Conservation (phyloP, 169 alveolate genomes). For the Cytauxzoon felis region DNA sequence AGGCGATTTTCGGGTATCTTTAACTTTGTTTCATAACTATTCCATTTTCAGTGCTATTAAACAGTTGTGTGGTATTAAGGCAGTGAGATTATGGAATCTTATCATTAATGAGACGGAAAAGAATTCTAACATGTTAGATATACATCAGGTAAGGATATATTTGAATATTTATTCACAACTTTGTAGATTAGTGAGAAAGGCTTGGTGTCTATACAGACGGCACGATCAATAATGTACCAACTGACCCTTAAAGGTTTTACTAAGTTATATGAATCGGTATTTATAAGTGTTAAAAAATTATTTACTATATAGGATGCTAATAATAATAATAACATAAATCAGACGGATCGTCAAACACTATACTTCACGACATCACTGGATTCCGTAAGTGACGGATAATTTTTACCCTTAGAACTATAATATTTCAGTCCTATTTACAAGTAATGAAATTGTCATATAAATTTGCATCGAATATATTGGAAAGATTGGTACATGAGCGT, state of each 20-base stretch:
- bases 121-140: constrained; percentile 21
- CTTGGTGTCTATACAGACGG: constrained; percentile 63
- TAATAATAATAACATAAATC: background rate
- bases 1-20: constrained; percentile 52
- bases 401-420: background rate
- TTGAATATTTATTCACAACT: background rate
- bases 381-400: background rate
- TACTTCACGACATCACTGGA: constrained; percentile 43
- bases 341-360: constrained; percentile 29
- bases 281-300: background rate
- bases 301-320: constrained; percentile 9
- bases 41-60: constrained; percentile 20
- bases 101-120: constrained; percentile 22
- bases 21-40: background rate
- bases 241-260: constrained; percentile 56
- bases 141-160: constrained; percentile 11
- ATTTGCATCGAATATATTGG: constrained; percentile 52
- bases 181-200: constrained; percentile 35
- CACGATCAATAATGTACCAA: constrained; percentile 40
- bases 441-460: constrained; percentile 34
- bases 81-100: constrained; percentile 61
- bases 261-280: constrained; percentile 35
- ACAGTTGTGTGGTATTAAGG: constrained; percentile 47
- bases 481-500: constrained; percentile 48
- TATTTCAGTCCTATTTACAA: constrained; percentile 29